Evolutionary conservation across 1,139 yeast genomes (phyloP).

Genomic region (Hyphopichia pseudoburtonii): DNA sequence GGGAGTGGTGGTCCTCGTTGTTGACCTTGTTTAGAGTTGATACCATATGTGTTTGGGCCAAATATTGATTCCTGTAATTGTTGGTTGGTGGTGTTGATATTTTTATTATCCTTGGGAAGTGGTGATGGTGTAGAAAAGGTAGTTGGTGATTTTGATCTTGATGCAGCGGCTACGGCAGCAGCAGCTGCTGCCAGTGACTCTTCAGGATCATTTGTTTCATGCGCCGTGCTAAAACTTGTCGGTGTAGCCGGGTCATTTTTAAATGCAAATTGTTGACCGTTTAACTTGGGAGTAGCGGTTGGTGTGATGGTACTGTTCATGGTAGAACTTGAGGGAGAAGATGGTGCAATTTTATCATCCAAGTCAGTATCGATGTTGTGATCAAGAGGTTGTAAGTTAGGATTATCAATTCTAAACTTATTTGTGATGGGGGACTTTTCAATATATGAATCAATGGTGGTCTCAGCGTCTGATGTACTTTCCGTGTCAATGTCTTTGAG

Average conservation of each 20-base stretch:
- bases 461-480: conserved; percentile 6
- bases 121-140: background rate
- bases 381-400: conserved; percentile 24
- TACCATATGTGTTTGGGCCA: background rate
- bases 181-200: too few relatives aligned
- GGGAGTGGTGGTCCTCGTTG: background rate
- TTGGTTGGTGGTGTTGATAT: background rate
- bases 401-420: conserved; percentile 24
- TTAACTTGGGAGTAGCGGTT: background rate
- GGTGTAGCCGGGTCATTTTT: background rate
- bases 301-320: background rate
- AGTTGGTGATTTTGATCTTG: background rate
- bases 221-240: background rate
- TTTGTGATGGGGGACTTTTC: conserved; percentile 23
- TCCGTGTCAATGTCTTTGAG: conserved; percentile 3
- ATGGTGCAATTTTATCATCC: background rate
- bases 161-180: too few relatives aligned
- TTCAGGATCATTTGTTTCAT: background rate
- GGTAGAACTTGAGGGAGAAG: background rate
- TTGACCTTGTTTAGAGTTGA: background rate
- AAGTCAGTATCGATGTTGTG: background rate
- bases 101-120: background rate
- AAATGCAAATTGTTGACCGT: background rate
- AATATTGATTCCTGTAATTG: background rate
- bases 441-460: conserved; percentile 21